Evolutionary conservation across 305 asterid species (phyloP), one percentile per base, ranked within the genome.

Genomic region (Fraxinus ornus): DNA sequence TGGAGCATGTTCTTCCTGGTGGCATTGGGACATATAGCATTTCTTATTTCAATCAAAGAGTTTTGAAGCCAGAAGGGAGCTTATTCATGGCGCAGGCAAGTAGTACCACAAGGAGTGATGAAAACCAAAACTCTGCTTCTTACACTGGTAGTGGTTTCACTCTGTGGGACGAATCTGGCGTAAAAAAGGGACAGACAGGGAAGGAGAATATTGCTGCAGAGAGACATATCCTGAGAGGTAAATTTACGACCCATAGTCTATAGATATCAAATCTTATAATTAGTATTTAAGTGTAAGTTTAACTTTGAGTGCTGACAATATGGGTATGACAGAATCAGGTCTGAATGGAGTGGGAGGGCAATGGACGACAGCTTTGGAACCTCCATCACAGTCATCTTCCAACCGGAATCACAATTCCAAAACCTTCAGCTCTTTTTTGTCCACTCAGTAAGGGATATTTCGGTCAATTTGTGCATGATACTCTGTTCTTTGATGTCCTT

Each of bases 141-240:
- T 90, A 91, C 86, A 57, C 95, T 1, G 98, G 92, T 81, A 89
- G 93, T 87, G 94, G 94, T 86, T 96, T 96, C 90, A 88, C 95
- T 12, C 86, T 94, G 83, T 96, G 98, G 98, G 97, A 91, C 80
- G 99, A 96, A 84, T 91, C 98, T 92, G 92, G 92, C 8, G 85
- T 83, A 75, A 92, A 85, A 71, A 93, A 90, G 99, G 99, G 99
- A 97, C 90, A 94, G 97, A 92, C 99, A 92, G 97, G 98, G 98
- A 95, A 97, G 99, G 99, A 97, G 99, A 97, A 92, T 91, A 85
- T 84, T 84, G 81, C 86, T 66, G 89, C 90, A 49, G 92, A 91
- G 66, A 87, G 87, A 84, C 90, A 89, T 47, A 70, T 83, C 75
- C 82, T 88, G 78, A 88, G 83, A 88, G 99, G 99, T 95, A 88